Base-by-base conservation (phyloP, 2,329 filamentous ascomycete species). In the Stagonosporopsis cucurbitacearum region DNA sequence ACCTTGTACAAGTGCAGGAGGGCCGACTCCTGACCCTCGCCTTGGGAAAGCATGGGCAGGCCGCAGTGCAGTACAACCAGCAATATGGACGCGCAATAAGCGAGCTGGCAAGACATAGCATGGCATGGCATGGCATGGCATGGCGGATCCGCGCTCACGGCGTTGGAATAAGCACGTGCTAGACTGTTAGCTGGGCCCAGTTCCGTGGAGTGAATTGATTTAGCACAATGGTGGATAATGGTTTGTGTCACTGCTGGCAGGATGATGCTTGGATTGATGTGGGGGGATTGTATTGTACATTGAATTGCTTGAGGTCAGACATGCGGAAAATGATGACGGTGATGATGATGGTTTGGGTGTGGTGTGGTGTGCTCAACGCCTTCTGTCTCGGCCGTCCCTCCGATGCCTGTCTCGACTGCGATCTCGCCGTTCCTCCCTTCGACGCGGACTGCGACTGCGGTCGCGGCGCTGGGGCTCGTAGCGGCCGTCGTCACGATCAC, bases 381-480 rank as follows among this genome's bases (percentile, higher is more conserved):
- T 62, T 13, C 71, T 68, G 20, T 78, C 74, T 28, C 74, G 65
- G 51, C 79, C 73, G 40, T 73, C 70, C 30, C 72, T 75, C 57
- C 74, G 71, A 52, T 77, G 70, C 32, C 77, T 72, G 60, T 79
- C 76, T 42, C 75, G 72, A 65, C 71, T 75, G 43, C 73, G 69
- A 40, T 77, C 69, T 44, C 65, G 65, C 13, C 69, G 64, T 41
- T 67, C 64, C 41, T 80, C 75, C 39, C 72, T 69, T 58, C 73
- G 66, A 6, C 67, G 61, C 55, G 63, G 62, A 55, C 70, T 72
- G 22, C 68, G 60, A 39, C 63, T 72, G 22, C 70, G 68, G 9
- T 75, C 67, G 17, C 60, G 50, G 35, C 66, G 60, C 33, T 61
- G 65, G 25, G 59, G 63, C 23, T 64, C 60, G 17, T 72, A 73